Evolutionary conservation across 768 basidiomycete genomes (phyloP).

Genomic region (Boletus speciosus): DNA sequence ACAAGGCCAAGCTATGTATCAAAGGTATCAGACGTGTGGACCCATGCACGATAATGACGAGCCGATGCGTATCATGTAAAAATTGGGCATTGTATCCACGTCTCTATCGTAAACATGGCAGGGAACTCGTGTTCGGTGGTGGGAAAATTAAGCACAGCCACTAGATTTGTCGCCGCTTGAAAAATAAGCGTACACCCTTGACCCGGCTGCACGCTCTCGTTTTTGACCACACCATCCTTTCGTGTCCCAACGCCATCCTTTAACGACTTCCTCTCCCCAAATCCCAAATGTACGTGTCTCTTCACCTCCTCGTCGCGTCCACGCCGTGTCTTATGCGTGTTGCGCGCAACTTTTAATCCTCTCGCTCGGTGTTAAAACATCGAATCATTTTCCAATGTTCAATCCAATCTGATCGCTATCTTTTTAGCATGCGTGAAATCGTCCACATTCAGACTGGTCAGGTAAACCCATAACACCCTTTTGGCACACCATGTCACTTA

Average conservation of each 20-base stretch:
- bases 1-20: neutral
- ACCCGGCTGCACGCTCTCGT: slow-evolving; percentile 32
- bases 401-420: slow-evolving; percentile 24
- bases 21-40: neutral
- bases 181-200: slow-evolving; percentile 38
- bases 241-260: slow-evolving; percentile 35
- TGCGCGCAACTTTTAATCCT: slow-evolving; percentile 18
- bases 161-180: slow-evolving; percentile 32
- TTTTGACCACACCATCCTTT: slow-evolving; percentile 35
- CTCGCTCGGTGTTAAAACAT: slow-evolving; percentile 21
- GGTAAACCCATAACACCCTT: slow-evolving; percentile 43
- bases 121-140: slow-evolving; percentile 4
- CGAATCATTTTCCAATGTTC: slow-evolving; percentile 13
- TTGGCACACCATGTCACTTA: slow-evolving; percentile 18
- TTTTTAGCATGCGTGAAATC: slow-evolving; percentile 93
- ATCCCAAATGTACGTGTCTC: slow-evolving; percentile 32
- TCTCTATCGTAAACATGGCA: slow-evolving; percentile 8
- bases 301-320: slow-evolving; percentile 13
- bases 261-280: slow-evolving; percentile 21
- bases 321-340: slow-evolving; percentile 27
- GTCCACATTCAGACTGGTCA: slow-evolving; percentile 99
- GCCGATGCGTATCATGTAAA: neutral
- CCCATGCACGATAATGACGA: neutral
- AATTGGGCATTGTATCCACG: neutral
- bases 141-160: slow-evolving; percentile 26